phyloP scores from a whole-genome alignment of 768 basidiomycete genomes.

The Trametes maxima region DNA sequence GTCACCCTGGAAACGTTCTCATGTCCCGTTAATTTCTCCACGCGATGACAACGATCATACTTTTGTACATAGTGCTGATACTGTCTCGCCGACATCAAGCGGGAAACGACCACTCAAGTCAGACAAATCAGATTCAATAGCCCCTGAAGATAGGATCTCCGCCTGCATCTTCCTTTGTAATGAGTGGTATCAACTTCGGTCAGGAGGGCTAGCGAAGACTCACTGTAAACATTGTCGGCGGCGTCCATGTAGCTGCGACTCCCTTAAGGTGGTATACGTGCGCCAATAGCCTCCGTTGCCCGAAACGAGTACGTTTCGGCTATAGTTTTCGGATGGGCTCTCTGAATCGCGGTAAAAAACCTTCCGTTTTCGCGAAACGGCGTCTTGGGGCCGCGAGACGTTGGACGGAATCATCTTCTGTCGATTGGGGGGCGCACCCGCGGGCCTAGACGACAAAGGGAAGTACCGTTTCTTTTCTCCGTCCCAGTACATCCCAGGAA shows the following conservation, averaged over 20 bases:
- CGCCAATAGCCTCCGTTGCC: not conserved
- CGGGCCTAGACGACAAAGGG: conserved; percentile 28
- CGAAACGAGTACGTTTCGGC: no score
- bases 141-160: not conserved
- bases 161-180: not conserved
- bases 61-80: not conserved
- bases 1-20: not conserved
- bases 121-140: not conserved
- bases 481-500: conserved; percentile 40
- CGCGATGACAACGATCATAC: not conserved
- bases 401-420: no score
- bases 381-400: not conserved
- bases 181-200: not conserved
- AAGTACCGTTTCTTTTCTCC: conserved; percentile 34
- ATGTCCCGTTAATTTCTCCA: not conserved
- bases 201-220: not conserved
- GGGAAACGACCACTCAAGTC: not conserved
- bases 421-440: not conserved
- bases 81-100: not conserved
- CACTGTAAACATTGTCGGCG: not conserved
- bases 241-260: not conserved
- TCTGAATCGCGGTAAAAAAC: no score
- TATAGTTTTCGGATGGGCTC: not conserved
- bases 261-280: not conserved
- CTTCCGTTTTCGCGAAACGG: no score